A percentile compares a stretch with the other conserved stretches of the same genome.
Conservation (phyloP, 306 rosid species). For the Inga leiocalycina region DNA sequence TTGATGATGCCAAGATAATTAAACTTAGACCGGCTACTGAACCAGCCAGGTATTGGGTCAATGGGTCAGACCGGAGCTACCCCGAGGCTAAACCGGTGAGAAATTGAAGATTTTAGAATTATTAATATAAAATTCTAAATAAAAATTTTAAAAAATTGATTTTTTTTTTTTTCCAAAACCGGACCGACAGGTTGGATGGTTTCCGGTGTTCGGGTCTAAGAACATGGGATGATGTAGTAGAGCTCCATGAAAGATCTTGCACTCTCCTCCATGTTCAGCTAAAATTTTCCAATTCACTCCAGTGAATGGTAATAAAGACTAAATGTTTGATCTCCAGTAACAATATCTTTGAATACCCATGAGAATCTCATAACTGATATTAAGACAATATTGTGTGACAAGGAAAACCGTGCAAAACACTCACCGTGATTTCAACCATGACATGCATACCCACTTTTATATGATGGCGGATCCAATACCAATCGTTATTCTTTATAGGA, state of each 20-base stretch:
- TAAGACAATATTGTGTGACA: constrained; percentile 31
- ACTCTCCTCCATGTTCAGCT: neutral
- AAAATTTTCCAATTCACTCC: constrained; percentile 20
- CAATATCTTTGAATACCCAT: neutral
- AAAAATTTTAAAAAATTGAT: no score
- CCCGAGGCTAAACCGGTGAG: no score
- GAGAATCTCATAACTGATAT: constrained; percentile 3
- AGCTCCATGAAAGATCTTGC: constrained; percentile 9
- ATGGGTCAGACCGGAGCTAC: no score
- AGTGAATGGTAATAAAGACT: neutral
- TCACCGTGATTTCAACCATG: constrained; percentile 88
- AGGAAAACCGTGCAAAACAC: constrained; percentile 37
- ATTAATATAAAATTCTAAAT: no score
- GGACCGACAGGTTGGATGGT: no score
- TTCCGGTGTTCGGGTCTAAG: no score
- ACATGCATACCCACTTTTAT: constrained; percentile 89
- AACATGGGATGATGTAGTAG: neutral
- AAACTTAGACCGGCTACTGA: no score
- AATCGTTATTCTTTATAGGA: constrained; percentile 89
- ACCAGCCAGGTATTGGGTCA: no score
- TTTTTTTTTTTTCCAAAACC: no score
- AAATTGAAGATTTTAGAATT: no score
- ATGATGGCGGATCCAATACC: constrained; percentile 99
- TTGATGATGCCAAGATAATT: neutral
- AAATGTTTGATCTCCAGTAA: constrained; percentile 18